A percentile compares a stretch with the other conserved stretches of the same genome.
phyloP scores from a whole-genome alignment of 306 rosid species.

The Senna tora region DNA sequence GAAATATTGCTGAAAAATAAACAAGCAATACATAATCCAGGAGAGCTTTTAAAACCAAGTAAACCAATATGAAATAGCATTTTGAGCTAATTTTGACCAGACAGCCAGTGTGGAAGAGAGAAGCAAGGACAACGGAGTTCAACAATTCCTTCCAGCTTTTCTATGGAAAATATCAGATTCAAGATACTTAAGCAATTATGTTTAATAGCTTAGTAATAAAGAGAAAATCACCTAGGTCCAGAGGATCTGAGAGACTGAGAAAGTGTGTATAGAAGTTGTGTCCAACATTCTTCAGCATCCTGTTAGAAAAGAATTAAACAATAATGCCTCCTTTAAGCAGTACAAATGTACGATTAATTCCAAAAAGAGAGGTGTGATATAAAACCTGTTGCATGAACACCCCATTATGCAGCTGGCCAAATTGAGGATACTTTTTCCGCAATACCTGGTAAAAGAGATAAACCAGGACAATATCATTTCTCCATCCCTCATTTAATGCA shows the following conservation, averaged over 20 bases:
- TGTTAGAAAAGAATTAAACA: constrained; percentile 45
- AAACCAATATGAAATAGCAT: constrained; percentile 25
- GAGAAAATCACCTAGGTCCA: constrained; percentile 71
- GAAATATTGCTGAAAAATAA: constrained; percentile 28
- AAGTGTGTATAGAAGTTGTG: constrained; percentile 91
- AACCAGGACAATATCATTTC: constrained; percentile 26
- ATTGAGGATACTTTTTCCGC: constrained; percentile 94
- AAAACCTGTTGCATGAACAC: constrained; percentile 96
- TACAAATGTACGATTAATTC: constrained; percentile 18
- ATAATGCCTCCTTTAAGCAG: constrained; percentile 18
- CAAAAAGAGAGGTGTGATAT: constrained; percentile 29
- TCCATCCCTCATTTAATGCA: constrained; percentile 14
- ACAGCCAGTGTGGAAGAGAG: constrained; percentile 23
- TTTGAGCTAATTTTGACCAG: constrained; percentile 15
- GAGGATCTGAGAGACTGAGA: constrained; percentile 84
- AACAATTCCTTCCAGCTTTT: constrained; percentile 12
- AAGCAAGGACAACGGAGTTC: constrained; percentile 12
- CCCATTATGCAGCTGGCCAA: constrained; percentile 91
- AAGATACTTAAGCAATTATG: constrained; percentile 22
- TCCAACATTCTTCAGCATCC: constrained; percentile 99
- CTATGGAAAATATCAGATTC: constrained; percentile 17
- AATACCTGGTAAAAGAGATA: constrained; percentile 63
- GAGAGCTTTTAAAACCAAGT: constrained; percentile 15
- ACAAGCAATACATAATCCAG: not conserved
- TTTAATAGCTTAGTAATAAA: constrained; percentile 22